Evolutionary conservation across 2,329 filamentous ascomycete species (phyloP), one percentile per base, ranked within the genome.

Genomic region (Pseudocercospora crystallina): DNA sequence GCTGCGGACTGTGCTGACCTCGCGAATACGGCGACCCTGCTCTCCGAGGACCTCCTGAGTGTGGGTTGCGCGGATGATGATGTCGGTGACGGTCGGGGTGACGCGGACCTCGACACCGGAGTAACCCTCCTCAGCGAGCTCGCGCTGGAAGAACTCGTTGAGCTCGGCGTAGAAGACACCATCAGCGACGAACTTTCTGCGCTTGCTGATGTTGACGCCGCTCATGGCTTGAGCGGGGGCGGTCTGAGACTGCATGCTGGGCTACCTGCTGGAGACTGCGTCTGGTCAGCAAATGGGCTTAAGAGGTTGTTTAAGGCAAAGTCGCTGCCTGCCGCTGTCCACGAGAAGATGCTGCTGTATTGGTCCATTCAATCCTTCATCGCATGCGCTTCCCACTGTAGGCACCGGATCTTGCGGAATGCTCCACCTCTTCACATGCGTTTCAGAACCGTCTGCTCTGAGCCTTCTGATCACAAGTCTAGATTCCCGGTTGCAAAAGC

Each of bases 81-180:
- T 97, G 81, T 97, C 94, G 83, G 94, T 99, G 75, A 99, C 94
- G 77, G 94, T 99, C 68, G 94, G 94, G 69, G 94, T 99, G 70
- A 99, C 94, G 83, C 95, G 90, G 81, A 99, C 94, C 83, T 99
- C 95, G 77, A 99, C 94, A 76, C 94, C 94, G 52, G 94, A 99
- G 86, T 99, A 99, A 71, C 94, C 94, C 83, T 99, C 95, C 86
- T 99, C 94, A 75, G 94, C 94, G 76, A 99, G 84, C 82, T 99
- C 94, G 79, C 94, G 92, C 86, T 97, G 94, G 90, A 99, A 99
- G 88, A 99, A 99, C 83, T 99, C 94, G 87, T 99, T 99, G 79
- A 99, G 83, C 82, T 99, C 94, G 83, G 94, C 94, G 80, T 96
- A 99, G 89, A 99, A 99, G 73, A 99, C 94, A 86, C 94, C 94